Percentiles rank a stretch among this genome's conserved stretches.
Evolutionary conservation across 495 filamentous ascomycete genomes (phyloP).

Genomic region (Penicillium psychrofluorescens): DNA sequence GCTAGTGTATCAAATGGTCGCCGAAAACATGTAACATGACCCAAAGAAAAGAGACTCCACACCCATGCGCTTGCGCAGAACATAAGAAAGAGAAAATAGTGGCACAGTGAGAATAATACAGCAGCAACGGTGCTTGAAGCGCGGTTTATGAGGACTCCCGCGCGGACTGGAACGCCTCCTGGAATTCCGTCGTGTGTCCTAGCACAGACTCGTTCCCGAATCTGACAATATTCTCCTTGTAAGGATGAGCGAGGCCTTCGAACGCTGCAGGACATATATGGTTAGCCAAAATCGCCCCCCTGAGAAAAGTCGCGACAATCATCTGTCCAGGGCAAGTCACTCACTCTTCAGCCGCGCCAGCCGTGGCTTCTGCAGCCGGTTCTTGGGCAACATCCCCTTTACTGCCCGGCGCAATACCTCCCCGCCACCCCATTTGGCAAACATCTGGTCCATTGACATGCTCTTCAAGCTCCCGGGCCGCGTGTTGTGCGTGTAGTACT

Average conservation of each 20-base stretch:
- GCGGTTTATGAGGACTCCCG: constrained; percentile 10
- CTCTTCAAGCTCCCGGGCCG: constrained; percentile 77
- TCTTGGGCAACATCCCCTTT: constrained; percentile 96
- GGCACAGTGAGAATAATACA: constrained; percentile 16
- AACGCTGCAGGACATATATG: constrained; percentile 52
- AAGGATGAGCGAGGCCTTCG: constrained; percentile 84
- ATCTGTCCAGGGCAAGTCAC: constrained; percentile 13
- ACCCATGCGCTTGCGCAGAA: constrained; percentile 43
- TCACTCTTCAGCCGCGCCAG: constrained; percentile 81
- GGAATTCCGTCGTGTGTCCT: constrained; percentile 37
- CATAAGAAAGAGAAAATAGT: constrained; percentile 21
- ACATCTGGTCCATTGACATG: constrained; percentile 92
- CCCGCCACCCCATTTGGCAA: constrained; percentile 87
- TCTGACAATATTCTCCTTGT: constrained; percentile 77
- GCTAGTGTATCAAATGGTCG: neutral
- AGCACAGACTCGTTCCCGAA: constrained; percentile 48
- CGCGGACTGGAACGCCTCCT: constrained; percentile 39
- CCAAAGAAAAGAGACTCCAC: constrained; percentile 31
- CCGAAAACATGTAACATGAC: constrained; percentile 8
- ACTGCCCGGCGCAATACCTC: constrained; percentile 92
- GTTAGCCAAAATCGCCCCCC: constrained; percentile 2
- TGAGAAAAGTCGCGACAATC: neutral
- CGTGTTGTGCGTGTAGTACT: constrained; percentile 90
- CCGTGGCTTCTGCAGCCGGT: constrained; percentile 75
- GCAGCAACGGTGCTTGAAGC: neutral